Evolutionary conservation across 148 eudicot species (phyloP), one percentile per base, ranked within the genome.

Genomic region (Salicornia ramosissima): DNA sequence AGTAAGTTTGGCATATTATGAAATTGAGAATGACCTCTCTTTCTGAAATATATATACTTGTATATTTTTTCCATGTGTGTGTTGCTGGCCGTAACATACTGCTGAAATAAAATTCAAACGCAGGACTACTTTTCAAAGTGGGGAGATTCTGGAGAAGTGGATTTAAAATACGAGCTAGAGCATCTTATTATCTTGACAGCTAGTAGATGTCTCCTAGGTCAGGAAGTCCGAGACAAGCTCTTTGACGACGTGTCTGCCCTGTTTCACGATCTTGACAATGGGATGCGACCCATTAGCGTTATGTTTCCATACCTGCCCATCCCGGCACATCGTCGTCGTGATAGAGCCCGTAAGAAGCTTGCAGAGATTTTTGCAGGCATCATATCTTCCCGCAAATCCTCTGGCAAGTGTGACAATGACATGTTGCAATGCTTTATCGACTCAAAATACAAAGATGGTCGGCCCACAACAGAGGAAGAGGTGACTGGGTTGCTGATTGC

Each of bases 221-320:
- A 83, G 67, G 98, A 93, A 82, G 96, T 93, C 28, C 96, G 98
- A 68, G 88, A 93, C 75, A 79, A 88, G 79, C 96, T 90, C 54
- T 93, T 93, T 67, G 96, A 83, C 30, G 96, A 93, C n/a, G 98
- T 93, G 4, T 93, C 98, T 50, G 87, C 98, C 26, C 90, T 93
- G 58, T 90, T 93, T 72, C 98, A 93, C 53, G 95, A 90, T 68
- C 96, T 93, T 11, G 96, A 93, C 68, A 90, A 77, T 40, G 98
- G 98, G 11, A 93, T 93, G 98, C 90, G 57, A 34, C 98, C 96
- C 0, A 90, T 93, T 60, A 93, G 98, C 69, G 98, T 93, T 14
- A 80, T 93, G 29, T 90, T 93, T 75, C 98, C 96, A 0, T 90
- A 93, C 76, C 85, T 93, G 19, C 98, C 98, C 36, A 93, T 93